These are phyloP conservation scores for Gomphus bonarii DNA, from an alignment of 1,284 basidiomycete genomes.

Conservation along the genomic window DNA sequence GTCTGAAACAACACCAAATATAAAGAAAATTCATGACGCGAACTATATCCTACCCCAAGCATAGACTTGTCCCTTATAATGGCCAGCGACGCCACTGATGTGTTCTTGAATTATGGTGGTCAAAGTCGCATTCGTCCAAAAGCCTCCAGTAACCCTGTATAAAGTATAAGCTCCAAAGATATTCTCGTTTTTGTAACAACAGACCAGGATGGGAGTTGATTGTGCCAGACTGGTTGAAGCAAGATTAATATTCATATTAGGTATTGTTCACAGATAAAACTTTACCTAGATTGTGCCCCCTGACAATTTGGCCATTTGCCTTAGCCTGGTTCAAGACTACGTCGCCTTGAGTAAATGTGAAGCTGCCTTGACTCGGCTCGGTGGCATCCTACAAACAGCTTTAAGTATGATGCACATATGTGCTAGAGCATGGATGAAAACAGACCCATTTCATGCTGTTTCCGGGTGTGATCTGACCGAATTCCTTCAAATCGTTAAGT, in stretches of 20 bases:
- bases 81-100: constrained; percentile 34
- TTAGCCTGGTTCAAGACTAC: constrained; percentile 36
- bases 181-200: background rate
- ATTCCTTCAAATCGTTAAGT: constrained; percentile 20
- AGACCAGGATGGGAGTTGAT: constrained; percentile 33
- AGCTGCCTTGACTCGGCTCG: constrained; percentile 37
- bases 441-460: constrained; percentile 30
- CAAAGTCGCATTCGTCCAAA: background rate
- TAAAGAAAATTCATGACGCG: background rate
- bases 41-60: constrained; percentile 21
- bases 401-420: background rate
- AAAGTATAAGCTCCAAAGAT: constrained; percentile 7
- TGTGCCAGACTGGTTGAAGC: constrained; percentile 48
- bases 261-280: background rate
- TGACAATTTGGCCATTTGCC: constrained; percentile 30
- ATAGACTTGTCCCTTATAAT: constrained; percentile 41
- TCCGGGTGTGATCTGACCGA: constrained; percentile 27
- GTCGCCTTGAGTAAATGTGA: constrained; percentile 39
- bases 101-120: constrained; percentile 25
- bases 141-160: constrained; percentile 4
- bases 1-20: background rate
- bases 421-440: background rate
- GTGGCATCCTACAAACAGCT: constrained; percentile 24
- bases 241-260: background rate
- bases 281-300: constrained; percentile 22